A percentile compares a stretch with the other conserved stretches of the same genome.
These are phyloP conservation scores for Saccharum officinarum DNA, from an alignment of 176 grass and related monocot species.

Conservation along the genomic window DNA sequence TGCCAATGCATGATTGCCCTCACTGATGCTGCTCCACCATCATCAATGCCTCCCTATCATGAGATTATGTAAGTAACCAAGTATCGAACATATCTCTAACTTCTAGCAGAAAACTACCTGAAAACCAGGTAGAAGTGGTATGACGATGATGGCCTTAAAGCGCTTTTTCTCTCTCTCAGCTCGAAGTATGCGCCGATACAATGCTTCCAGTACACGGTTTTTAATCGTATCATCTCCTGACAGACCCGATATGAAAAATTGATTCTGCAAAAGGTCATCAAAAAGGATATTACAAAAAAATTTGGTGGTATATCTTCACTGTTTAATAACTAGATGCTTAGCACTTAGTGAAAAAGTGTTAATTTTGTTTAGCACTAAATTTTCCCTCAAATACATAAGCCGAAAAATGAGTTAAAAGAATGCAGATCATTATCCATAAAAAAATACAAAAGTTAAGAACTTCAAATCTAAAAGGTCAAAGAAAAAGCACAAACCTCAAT, in stretches of 20 bases:
- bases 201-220: conserved; percentile 91
- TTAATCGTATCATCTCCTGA: conserved; percentile 93
- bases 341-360: background rate
- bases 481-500: conserved; percentile 66
- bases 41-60: conserved; percentile 95
- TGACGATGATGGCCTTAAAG: conserved; percentile 82
- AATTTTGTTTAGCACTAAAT: conserved; percentile 16
- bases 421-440: background rate
- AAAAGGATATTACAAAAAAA: conserved; percentile 30
- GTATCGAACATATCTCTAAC: conserved; percentile 7
- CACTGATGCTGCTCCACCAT: conserved; percentile 92
- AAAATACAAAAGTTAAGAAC: conserved; percentile 21
- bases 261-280: conserved; percentile 64
- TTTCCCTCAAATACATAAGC: conserved; percentile 9
- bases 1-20: conserved; percentile 99
- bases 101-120: conserved; percentile 55
- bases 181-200: conserved; percentile 81
- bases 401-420: conserved; percentile 29
- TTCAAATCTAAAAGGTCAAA: conserved; percentile 12
- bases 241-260: conserved; percentile 98
- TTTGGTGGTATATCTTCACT: background rate
- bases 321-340: background rate
- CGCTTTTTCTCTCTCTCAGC: conserved; percentile 81
- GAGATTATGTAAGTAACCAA: conserved; percentile 27
- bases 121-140: conserved; percentile 97